phyloP scores from a whole-genome alignment of 345 rosid species.

The Hibiscus mutabilis region DNA sequence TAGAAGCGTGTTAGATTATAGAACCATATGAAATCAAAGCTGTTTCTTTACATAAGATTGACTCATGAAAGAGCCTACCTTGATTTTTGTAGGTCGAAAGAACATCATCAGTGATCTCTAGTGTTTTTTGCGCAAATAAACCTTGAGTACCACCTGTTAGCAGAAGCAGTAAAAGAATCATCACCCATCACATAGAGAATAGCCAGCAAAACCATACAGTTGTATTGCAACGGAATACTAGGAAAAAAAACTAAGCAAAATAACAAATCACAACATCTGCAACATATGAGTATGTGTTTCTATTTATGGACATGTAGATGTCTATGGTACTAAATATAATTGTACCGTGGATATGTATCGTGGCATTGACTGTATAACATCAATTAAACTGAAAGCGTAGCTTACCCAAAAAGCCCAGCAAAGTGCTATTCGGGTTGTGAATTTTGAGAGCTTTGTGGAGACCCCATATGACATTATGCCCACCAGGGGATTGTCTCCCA shows the following conservation, averaged over 20 bases:
- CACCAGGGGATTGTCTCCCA: constrained; percentile 99
- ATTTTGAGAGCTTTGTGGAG: constrained; percentile 69
- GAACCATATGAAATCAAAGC: constrained; percentile 16
- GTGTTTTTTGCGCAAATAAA: constrained; percentile 85
- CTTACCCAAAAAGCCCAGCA: constrained; percentile 88
- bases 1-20: neutral
- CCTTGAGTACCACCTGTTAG: constrained; percentile 94
- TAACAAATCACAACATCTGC: neutral
- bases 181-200: neutral
- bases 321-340: neutral
- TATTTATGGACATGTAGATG: neutral
- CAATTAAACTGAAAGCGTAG: constrained; percentile 3
- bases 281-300: neutral
- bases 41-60: constrained; percentile 1
- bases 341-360: neutral
- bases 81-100: constrained; percentile 90
- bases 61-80: constrained; percentile 37
- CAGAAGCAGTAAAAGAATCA: constrained; percentile 2
- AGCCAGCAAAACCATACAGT: neutral
- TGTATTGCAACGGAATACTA: neutral
- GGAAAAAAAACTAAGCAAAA: too few relatives aligned
- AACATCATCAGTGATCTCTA: constrained; percentile 72
- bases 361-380: neutral
- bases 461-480: constrained; percentile 97
- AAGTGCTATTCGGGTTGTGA: constrained; percentile 64